Evolutionary conservation across 2,329 filamentous ascomycete genomes (phyloP), one percentile per base, ranked within the genome.

Genomic region (Ascochyta fabae): DNA sequence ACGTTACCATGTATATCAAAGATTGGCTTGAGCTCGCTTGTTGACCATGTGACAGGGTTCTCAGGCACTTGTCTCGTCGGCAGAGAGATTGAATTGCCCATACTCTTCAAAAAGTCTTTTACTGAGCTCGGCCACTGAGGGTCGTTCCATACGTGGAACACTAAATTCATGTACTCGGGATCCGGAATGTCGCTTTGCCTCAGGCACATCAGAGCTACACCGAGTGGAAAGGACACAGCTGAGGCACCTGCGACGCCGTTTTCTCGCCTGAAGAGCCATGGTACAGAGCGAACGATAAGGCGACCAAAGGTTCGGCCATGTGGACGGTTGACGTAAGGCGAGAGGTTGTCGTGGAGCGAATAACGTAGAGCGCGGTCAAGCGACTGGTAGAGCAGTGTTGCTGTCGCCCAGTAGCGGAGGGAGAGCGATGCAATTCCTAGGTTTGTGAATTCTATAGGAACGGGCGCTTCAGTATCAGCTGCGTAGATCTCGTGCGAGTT

Each of bases 251-350:
- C 65, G 0, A 68, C 45, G 0, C 69, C 69, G 9, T 58, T 57
- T 1, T 62, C 38, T 23, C 61, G 58, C n/a, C 59, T 49, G 31
- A 72, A 64, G 29, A 71, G 68, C 44, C 69, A 71, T 5, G 53
- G 29, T 1, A 62, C 58, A 4, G 65, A 62, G 6, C 64, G 61
- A 7, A 60, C 48, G 9, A 73, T 68, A 6, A 63, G 61, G 2
- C 65, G 61, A 1, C 69, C 69, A 29, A 66, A 73, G 1, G 52
- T 35, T 5, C 65, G 64, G 3, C 66, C 61, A 10, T 68, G 64
- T 3, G 60, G 64, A 6, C 65, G 60, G 12, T 61, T 34, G 1
- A 58, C 56, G 19, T 62, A 64, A 1, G 53, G 41, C 19, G 51
- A 31, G 6, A 39, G 27, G 10, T 8, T 42, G 6, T 69, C 53